Conservation (phyloP, 2,329 filamentous ascomycete species). For the Fusarium sp. region DNA sequence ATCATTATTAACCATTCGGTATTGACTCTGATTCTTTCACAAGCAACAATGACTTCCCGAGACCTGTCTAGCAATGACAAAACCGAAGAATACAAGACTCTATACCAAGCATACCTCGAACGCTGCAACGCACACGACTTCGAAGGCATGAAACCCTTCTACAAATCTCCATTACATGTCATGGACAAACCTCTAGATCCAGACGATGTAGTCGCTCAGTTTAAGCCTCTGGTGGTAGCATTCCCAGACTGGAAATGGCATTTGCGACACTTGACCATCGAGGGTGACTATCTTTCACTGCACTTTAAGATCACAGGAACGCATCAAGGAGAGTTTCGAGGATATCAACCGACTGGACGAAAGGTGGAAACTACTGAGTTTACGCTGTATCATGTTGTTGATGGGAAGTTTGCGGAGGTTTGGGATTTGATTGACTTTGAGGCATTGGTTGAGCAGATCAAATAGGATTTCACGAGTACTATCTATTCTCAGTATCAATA, state of each 20-base stretch:
- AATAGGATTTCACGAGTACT: rapidly evolving
- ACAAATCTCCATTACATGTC: not conserved
- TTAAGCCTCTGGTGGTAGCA: conserved; percentile 2
- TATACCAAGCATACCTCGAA: conserved; percentile 10
- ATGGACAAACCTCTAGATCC: conserved; percentile 2
- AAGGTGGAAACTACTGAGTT: conserved; percentile 11
- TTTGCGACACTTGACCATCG: not conserved
- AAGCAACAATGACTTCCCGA: conserved; percentile 1
- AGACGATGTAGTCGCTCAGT: conserved; percentile 1
- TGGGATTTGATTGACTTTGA: conserved; percentile 23
- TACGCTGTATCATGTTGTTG: conserved; percentile 16
- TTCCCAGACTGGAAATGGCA: conserved; percentile 24
- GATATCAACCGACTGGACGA: conserved; percentile 4
- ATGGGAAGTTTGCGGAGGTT: not conserved
- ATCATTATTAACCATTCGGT: too few relatives aligned
- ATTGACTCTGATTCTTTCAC: too few relatives aligned
- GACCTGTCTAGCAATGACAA: too few relatives aligned
- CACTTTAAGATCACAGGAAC: conserved; percentile 12
- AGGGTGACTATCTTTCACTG: conserved; percentile 3
- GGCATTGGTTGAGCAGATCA: conserved; percentile 9
- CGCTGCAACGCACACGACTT: conserved; percentile 17
- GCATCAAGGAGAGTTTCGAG: conserved; percentile 1
- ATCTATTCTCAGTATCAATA: rapidly evolving
- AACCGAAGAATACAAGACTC: not conserved
- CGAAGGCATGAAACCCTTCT: conserved; percentile 1